Conservation (phyloP, 2,329 filamentous ascomycete genomes). For the Xylaria sp. region DNA sequence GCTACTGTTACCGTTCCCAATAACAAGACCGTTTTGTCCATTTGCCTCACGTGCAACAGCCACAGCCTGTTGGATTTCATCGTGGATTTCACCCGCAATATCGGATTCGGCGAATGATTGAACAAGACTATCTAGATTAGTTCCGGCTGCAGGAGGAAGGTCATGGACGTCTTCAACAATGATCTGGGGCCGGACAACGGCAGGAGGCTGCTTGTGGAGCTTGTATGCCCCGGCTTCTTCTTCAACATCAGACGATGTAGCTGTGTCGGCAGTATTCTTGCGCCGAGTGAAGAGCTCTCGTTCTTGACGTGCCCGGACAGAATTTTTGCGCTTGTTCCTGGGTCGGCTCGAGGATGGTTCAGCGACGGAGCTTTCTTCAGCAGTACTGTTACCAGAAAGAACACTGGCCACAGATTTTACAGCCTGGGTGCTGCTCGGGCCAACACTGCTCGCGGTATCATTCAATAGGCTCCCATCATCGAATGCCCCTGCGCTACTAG, state of each 20-base stretch:
- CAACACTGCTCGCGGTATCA: constrained; percentile 71
- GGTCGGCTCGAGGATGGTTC: constrained; percentile 73
- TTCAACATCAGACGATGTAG: constrained; percentile 68
- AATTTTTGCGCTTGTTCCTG: constrained; percentile 77
- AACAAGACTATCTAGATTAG: constrained; percentile 85
- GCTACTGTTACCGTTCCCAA: constrained; percentile 62
- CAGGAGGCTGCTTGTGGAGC: constrained; percentile 59
- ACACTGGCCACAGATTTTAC: constrained; percentile 91
- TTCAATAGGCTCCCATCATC: constrained; percentile 65
- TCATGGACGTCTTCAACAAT: constrained; percentile 76
- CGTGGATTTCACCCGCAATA: constrained; percentile 76
- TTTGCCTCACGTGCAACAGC: constrained; percentile 74
- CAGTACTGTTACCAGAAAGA: constrained; percentile 75
- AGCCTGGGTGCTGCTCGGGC: constrained; percentile 86
- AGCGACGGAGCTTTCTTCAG: constrained; percentile 69
- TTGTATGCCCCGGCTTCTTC: constrained; percentile 64
- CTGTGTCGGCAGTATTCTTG: constrained; percentile 71
- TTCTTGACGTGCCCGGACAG: constrained; percentile 87
- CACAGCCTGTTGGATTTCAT: constrained; percentile 81
- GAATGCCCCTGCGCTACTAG: constrained; percentile 70
- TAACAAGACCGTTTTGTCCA: constrained; percentile 64
- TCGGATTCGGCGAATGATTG: constrained; percentile 80
- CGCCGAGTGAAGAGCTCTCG: constrained; percentile 89
- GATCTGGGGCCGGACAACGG: constrained; percentile 64
- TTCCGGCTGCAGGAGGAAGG: constrained; percentile 71